These are phyloP conservation scores for Leccinum arenicola DNA, from an alignment of 768 basidiomycete species.

Conservation along the genomic window DNA sequence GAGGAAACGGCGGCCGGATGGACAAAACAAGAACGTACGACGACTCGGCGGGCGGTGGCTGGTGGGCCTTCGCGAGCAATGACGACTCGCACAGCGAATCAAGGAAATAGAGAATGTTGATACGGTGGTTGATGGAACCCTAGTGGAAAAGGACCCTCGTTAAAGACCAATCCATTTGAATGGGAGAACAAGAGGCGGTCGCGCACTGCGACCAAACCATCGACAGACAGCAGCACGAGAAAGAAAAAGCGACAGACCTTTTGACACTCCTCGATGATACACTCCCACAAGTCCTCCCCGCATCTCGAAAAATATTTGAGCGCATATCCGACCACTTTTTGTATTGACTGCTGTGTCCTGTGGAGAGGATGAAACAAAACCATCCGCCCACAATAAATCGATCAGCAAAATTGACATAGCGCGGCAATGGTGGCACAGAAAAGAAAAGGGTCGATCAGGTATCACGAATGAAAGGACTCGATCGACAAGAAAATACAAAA, in stretches of 20 bases:
- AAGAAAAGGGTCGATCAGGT: too few species aligned
- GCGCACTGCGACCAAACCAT: not conserved
- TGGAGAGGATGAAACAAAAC: too few species aligned
- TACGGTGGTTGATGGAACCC: slow-evolving; percentile 85
- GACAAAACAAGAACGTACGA: not conserved
- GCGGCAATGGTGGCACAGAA: too few species aligned
- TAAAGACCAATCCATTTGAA: not conserved
- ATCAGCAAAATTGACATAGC: too few species aligned
- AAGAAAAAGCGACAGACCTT: slow-evolving; percentile 51
- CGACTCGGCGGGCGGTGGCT: slow-evolving; percentile 13
- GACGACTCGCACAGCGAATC: slow-evolving; percentile 85
- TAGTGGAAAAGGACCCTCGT: slow-evolving; percentile 22
- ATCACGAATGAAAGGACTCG: too few species aligned
- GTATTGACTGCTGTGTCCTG: slow-evolving; percentile 34
- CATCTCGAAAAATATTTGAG: slow-evolving; percentile 82
- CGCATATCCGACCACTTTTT: slow-evolving; percentile 82
- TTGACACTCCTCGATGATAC: slow-evolving; percentile 85
- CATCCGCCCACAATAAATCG: too few species aligned
- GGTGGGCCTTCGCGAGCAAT: slow-evolving; percentile 59
- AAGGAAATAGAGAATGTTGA: slow-evolving; percentile 90
- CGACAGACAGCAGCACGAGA: not conserved
- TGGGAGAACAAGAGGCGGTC: too few species aligned
- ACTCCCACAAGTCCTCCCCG: slow-evolving; percentile 94
- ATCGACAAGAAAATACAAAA: slow-evolving; percentile 34
- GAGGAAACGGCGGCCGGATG: not conserved